Evolutionary conservation across 202 grass and related monocot species (phyloP), one percentile per base, ranked within the genome.

Genomic region (Setaria italica): DNA sequence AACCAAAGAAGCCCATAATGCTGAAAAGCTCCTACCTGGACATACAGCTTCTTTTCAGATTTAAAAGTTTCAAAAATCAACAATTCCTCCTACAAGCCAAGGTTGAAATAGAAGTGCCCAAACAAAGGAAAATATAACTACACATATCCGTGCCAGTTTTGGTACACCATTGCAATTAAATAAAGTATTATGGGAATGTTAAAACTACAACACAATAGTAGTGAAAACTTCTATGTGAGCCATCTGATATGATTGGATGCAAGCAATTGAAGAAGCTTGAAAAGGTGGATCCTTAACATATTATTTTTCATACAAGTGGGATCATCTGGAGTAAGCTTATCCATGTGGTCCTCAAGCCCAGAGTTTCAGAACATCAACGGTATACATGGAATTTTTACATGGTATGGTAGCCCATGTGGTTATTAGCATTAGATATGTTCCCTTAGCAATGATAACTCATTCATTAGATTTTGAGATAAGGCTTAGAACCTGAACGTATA

Each of bases 401-500:
- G 30, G 14, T 53, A 41, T 16, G 32, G 53, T 75, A 76, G 11
- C 59, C 59, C 59, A 62, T 4, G 32, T 62, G 60, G 60, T 13
- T 41, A 32, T 69, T 43, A 16, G 32, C 34, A 69, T 17, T 46
- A 42, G 51, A 59, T 66, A 72, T 64, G 74, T 45, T 80, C 15
- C 34, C 7, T 21, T 63, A 54, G 62, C 51, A 65, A 73, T 29
- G 37, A 79, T 33, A 19, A 56, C 2, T 29, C 58, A 55, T 72
- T 72, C 57, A 67, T 6, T 9, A 76, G 62, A 76, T 41, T 67
- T 58, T 82, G 47, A 30, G 77, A 67, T 60, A 80, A 85, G 13
- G 76, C 65, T 74, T 78, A 86, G 74, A 90, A 98, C 95, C 91
- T 95, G 76, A 87, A 98, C 88, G 80, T 94, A 98, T 67, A 98